These are phyloP conservation scores for Glycine tomentella DNA, from an alignment of 306 rosid species.

Conservation along the genomic window DNA sequence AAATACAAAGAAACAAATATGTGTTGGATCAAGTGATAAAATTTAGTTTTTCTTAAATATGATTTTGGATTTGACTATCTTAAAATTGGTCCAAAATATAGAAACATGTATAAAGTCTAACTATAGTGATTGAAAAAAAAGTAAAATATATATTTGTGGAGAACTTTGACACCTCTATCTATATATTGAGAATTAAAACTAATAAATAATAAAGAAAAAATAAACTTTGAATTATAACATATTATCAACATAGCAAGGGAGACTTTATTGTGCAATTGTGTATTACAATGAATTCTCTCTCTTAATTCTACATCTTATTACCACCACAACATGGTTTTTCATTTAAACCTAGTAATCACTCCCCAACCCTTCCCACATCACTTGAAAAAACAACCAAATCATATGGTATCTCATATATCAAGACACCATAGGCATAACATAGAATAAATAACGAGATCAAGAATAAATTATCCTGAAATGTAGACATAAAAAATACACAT, in stretches of 20 bases:
- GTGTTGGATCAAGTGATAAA: no score
- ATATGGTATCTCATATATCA: neutral
- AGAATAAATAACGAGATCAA: constrained; percentile 21
- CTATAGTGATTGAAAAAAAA: no score
- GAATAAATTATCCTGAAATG: constrained; percentile 1
- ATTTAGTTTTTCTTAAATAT: no score
- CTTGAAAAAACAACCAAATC: constrained; percentile 11
- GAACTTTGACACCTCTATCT: no score
- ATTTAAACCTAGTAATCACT: neutral
- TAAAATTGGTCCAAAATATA: no score
- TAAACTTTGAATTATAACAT: neutral
- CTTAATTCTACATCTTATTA: neutral
- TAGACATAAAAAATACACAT: neutral
- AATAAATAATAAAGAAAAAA: no score
- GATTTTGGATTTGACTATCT: no score
- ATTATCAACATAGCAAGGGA: neutral
- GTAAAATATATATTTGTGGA: no score
- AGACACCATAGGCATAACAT: neutral
- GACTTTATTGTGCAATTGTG: constrained; percentile 1
- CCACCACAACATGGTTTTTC: neutral
- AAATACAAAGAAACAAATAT: neutral
- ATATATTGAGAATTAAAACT: no score
- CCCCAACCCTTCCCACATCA: constrained; percentile 28
- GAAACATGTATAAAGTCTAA: no score
- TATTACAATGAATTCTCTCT: neutral